Percentiles rank a stretch among this genome's conserved stretches.
These are phyloP conservation scores for Davidsoniella australis DNA, from an alignment of 2,329 filamentous ascomycete species.

Conservation along the genomic window DNA sequence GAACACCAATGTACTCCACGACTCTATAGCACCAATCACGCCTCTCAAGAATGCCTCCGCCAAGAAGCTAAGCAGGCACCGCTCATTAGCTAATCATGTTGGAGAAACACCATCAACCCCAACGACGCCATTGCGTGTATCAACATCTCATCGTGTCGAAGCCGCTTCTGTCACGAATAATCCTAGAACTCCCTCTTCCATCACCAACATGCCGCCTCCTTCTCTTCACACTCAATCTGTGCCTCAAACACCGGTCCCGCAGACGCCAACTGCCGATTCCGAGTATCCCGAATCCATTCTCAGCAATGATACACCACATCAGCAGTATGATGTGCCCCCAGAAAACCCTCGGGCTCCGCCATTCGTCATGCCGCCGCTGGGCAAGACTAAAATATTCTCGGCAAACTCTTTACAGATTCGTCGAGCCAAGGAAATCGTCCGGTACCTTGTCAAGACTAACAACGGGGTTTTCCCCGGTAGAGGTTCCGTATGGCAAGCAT, in stretches of 20 bases:
- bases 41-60: not conserved
- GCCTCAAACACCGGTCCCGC: not conserved
- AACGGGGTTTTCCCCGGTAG: conserved; percentile 34
- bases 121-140: not conserved
- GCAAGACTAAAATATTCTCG: conserved; percentile 19
- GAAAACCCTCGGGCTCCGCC: not conserved
- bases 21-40: not conserved
- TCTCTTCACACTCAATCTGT: not conserved
- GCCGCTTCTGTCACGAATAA: too few relatives aligned
- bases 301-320: not conserved
- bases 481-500: conserved; percentile 30
- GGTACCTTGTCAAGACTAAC: conserved; percentile 24
- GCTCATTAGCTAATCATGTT: not conserved
- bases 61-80: conserved; percentile 1
- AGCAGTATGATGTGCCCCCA: not conserved
- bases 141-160: not conserved
- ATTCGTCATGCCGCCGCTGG: conserved; percentile 11
- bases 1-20: not conserved
- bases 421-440: conserved; percentile 24
- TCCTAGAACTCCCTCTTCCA: not conserved
- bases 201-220: not conserved
- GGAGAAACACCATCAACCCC: not conserved
- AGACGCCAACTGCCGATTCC: not conserved
- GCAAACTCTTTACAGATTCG: conserved; percentile 17
- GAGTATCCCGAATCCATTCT: conserved; percentile 3